Conservation (phyloP, 306 rosid species). For the Cicer judaicum region DNA sequence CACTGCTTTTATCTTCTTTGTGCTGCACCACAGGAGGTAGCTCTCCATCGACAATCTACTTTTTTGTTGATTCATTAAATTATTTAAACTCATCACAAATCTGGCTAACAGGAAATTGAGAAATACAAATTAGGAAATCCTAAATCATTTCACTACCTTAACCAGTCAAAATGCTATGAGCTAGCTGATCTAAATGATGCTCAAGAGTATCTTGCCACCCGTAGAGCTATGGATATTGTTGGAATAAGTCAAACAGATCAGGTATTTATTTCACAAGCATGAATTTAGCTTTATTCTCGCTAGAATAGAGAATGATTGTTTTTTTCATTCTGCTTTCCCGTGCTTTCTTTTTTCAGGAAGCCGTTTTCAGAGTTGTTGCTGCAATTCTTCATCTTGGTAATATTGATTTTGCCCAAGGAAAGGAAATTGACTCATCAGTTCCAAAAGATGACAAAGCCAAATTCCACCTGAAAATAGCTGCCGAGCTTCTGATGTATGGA, state of each 20-base stretch:
- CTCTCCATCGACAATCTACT: conserved; percentile 37
- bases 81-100: conserved; percentile 38
- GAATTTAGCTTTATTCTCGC: conserved; percentile 39
- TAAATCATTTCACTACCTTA: conserved; percentile 90
- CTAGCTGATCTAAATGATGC: conserved; percentile 89
- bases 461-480: conserved; percentile 84
- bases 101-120: conserved; percentile 78
- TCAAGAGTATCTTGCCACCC: conserved; percentile 93
- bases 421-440: conserved; percentile 84
- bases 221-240: conserved; percentile 98
- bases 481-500: conserved; percentile 89
- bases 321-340: conserved; percentile 37
- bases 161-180: conserved; percentile 90
- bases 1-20: conserved; percentile 98
- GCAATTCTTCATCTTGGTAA: conserved; percentile 95
- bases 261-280: conserved; percentile 60
- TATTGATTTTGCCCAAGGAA: conserved; percentile 74
- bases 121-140: conserved; percentile 91
- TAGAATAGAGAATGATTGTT: conserved; percentile 34
- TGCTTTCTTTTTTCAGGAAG: conserved; percentile 69
- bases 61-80: conserved; percentile 20
- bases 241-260: conserved; percentile 90
- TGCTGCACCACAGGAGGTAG: conserved; percentile 99
- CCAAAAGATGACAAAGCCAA: conserved; percentile 89
- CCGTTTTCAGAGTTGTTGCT: conserved; percentile 94